Base-by-base conservation (phyloP, 1,139 yeast genomes). In the Spencermartinsiella ligniputridi region DNA sequence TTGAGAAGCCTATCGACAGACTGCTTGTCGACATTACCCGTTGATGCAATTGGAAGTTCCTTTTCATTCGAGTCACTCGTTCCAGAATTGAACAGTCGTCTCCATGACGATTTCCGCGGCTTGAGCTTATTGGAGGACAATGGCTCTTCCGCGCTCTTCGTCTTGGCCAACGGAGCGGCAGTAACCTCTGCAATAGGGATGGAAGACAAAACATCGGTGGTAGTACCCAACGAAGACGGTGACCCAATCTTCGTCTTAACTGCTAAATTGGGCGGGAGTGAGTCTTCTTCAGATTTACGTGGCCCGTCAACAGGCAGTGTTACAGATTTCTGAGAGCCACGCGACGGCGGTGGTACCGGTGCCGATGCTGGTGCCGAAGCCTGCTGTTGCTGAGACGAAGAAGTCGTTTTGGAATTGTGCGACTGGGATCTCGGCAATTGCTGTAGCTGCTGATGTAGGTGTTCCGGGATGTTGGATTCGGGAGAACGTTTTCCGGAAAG, bases 1-100 rank as follows among this genome's bases (percentile, higher is more conserved):
- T 48, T 46, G 19, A 50, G 41, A 8, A 51, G 41, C 43, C 41
- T 47, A 25, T 48, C 50, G 13, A 51, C 51, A 3, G 50, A 40
- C 21, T 25, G 30, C 35, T 51, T 51, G 25, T 44, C 44, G 16
- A 37, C 40, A n/a, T 12, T 20, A n/a, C 11, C 11, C 15, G 35
- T 17, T 20, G 19, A 15, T 20, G 44, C 25, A 35, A 22, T 22
- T n/a, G n/a, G n/a, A n/a, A n/a, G 32, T 27, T 24, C 33, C 19
- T 40, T 24, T 9, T 19, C 33, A 24, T 9, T n/a, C 5, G 15
- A 8, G 4, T 9, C 15, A 5, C n/a, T n/a, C 15, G 15, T 8
- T 9, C 32, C 32, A 27, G 32, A 27, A n/a, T 27, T 27, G 41
- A 39, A 19, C 15, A 18, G 44, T 17, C 24, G 37, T 13, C 30